Conservation (phyloP, 78 protist genomes). For the Cavenderia fasciculata region DNA sequence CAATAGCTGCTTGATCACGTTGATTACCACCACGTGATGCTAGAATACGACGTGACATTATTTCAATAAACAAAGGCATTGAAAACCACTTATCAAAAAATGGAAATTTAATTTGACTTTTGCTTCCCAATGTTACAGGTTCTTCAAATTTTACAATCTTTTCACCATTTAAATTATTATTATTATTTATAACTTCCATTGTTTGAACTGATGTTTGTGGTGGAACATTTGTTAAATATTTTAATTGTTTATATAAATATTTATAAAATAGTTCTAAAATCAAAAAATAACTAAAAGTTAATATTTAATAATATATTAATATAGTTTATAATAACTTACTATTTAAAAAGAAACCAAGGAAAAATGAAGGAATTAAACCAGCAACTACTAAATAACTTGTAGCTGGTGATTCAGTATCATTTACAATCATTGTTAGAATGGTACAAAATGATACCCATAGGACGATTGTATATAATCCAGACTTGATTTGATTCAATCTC, state of each 20-base stretch:
- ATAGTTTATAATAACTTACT: slow-evolving; percentile 4
- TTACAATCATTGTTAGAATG: slow-evolving; percentile 4
- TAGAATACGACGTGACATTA: slow-evolving; percentile 31
- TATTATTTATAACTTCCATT: not conserved
- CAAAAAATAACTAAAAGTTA: not conserved
- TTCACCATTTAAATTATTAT: not conserved
- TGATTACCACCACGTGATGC: not conserved
- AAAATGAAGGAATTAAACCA: slow-evolving; percentile 29
- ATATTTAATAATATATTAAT: too few species aligned
- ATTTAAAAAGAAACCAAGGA: slow-evolving; percentile 27
- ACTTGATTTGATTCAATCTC: slow-evolving; percentile 54
- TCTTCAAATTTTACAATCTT: slow-evolving; percentile 7
- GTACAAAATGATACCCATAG: slow-evolving; percentile 44
- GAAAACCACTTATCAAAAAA: slow-evolving; percentile 14
- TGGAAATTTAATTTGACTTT: slow-evolving; percentile 31
- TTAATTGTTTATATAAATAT: not conserved
- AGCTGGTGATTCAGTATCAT: slow-evolving; percentile 1
- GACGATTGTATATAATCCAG: slow-evolving; percentile 24
- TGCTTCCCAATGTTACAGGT: slow-evolving; percentile 8
- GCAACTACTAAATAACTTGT: slow-evolving; percentile 10
- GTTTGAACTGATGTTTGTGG: not conserved
- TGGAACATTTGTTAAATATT: not conserved
- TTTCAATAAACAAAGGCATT: slow-evolving; percentile 44
- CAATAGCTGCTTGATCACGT: slow-evolving; percentile 10
- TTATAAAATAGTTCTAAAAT: not conserved